These are phyloP conservation scores for Cyberlindnera lachancei DNA, from an alignment of 805 yeast genomes.

Conservation along the genomic window DNA sequence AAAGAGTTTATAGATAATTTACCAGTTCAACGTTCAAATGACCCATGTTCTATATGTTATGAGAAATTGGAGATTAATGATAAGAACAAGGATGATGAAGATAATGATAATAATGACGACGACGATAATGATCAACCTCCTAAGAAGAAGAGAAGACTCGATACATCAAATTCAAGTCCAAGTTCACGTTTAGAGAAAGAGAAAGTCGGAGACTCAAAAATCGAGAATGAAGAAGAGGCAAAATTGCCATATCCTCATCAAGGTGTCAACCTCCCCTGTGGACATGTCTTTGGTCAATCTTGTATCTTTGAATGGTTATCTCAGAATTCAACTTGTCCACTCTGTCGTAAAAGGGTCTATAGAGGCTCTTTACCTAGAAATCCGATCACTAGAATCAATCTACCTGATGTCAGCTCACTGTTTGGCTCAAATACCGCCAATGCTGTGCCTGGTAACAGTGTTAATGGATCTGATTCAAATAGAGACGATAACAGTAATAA, in stretches of 20 bases:
- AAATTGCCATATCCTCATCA: background rate
- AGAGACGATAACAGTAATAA: too few relatives aligned
- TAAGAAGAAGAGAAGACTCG: constrained; percentile 15
- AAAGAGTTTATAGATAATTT: constrained; percentile 42
- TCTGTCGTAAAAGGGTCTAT: constrained; percentile 55
- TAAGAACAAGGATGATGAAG: constrained; percentile 5
- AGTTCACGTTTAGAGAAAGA: too few relatives aligned
- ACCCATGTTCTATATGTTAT: constrained; percentile 57
- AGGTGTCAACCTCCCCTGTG: constrained; percentile 59
- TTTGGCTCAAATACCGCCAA: too few relatives aligned
- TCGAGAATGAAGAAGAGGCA: background rate
- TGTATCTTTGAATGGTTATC: constrained; percentile 83
- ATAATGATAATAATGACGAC: constrained; percentile 16
- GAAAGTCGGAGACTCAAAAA: too few relatives aligned
- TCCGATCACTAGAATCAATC: constrained; percentile 16
- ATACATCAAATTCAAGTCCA: too few relatives aligned
- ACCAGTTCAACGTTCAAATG: constrained; percentile 25
- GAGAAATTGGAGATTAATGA: constrained; percentile 33
- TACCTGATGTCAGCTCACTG: too few relatives aligned
- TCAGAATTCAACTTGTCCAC: constrained; percentile 70
- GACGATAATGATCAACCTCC: constrained; percentile 12
- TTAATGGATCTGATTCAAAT: too few relatives aligned
- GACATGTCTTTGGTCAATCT: constrained; percentile 78
- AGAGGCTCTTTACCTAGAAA: constrained; percentile 4
- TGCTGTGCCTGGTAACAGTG: too few relatives aligned